Evolutionary conservation across 2,329 filamentous ascomycete genomes (phyloP).

Genomic region (Exophiala mesophila): DNA sequence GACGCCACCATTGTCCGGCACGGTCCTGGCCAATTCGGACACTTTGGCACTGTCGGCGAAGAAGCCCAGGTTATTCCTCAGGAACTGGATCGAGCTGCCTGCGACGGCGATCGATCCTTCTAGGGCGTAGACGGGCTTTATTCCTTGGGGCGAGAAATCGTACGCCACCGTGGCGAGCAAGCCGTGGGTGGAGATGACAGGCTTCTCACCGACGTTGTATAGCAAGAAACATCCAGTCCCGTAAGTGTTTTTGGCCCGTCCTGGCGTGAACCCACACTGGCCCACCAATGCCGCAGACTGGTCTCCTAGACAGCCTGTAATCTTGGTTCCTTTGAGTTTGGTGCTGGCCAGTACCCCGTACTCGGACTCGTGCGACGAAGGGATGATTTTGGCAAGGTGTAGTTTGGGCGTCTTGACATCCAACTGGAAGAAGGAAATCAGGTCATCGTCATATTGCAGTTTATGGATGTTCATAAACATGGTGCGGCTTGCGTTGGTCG

Average conservation of each 20-base stretch:
- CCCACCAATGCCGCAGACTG: slow-evolving; percentile 76
- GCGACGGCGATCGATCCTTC: slow-evolving; percentile 72
- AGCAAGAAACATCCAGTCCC: slow-evolving; percentile 76
- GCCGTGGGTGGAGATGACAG: slow-evolving; percentile 70
- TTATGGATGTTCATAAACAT: slow-evolving; percentile 81
- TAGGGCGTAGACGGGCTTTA: slow-evolving; percentile 64
- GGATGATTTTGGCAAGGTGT: slow-evolving; percentile 66
- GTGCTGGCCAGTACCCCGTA: slow-evolving; percentile 61
- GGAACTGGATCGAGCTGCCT: slow-evolving; percentile 65
- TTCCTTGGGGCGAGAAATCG: slow-evolving; percentile 56
- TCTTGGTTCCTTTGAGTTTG: slow-evolving; percentile 58
- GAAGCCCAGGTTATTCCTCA: slow-evolving; percentile 55
- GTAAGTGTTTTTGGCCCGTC: slow-evolving; percentile 76
- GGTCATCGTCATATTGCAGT: slow-evolving; percentile 64
- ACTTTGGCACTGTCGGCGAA: slow-evolving; percentile 51
- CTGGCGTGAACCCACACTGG: slow-evolving; percentile 68
- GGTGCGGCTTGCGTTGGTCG: slow-evolving; percentile 71
- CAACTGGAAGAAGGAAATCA: slow-evolving; percentile 68
- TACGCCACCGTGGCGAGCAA: slow-evolving; percentile 73
- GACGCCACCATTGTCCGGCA: slow-evolving; percentile 67
- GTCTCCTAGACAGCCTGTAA: slow-evolving; percentile 72
- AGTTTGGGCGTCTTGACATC: slow-evolving; percentile 55
- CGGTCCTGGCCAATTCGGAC: slow-evolving; percentile 52
- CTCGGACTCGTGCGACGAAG: slow-evolving; percentile 62
- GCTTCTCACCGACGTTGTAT: slow-evolving; percentile 71